These are phyloP conservation scores for Globisporangium megalacanthum DNA, from an alignment of 352 stramenopile genomes.

Conservation along the genomic window DNA sequence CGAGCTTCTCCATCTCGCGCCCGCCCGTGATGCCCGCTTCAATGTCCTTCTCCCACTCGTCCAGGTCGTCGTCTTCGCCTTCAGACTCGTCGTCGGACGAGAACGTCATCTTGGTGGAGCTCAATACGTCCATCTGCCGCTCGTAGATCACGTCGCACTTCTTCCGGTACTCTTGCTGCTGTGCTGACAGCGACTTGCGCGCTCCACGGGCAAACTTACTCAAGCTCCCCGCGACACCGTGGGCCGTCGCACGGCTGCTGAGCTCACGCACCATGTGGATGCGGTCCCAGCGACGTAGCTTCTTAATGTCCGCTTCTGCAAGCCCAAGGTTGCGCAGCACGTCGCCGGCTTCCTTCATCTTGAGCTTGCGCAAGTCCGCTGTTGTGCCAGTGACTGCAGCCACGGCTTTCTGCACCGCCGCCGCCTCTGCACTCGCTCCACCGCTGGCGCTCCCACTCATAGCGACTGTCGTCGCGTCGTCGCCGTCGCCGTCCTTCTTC, in stretches of 20 bases:
- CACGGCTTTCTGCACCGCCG: conserved; percentile 70
- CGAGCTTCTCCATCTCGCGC: conserved; percentile 43
- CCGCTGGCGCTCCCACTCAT: conserved; percentile 6
- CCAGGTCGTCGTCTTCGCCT: conserved; percentile 64
- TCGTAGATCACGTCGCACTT: conserved; percentile 85
- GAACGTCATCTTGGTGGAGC: conserved; percentile 47
- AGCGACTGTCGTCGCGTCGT: conserved; percentile 19
- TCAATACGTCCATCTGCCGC: conserved; percentile 79
- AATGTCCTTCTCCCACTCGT: conserved; percentile 71
- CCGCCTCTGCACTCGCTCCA: conserved; percentile 38
- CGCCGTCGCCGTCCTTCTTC: conserved; percentile 78
- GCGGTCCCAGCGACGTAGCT: conserved; percentile 75
- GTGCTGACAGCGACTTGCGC: conserved; percentile 72
- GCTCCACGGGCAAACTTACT: conserved; percentile 78
- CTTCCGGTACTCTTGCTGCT: conserved; percentile 82
- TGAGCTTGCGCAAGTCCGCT: conserved; percentile 80
- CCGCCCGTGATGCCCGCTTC: conserved; percentile 69
- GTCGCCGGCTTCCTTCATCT: conserved; percentile 82
- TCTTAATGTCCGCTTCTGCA: conserved; percentile 76
- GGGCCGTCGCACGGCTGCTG: conserved; percentile 64
- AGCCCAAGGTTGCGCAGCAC: conserved; percentile 76
- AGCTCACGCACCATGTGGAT: conserved; percentile 79
- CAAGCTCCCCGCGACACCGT: conserved; percentile 64
- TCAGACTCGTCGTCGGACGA: conserved; percentile 74
- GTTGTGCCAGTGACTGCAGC: conserved; percentile 78